These are phyloP conservation scores for Colletotrichum phormii DNA, from an alignment of 2,329 filamentous ascomycete species.

Conservation along the genomic window DNA sequence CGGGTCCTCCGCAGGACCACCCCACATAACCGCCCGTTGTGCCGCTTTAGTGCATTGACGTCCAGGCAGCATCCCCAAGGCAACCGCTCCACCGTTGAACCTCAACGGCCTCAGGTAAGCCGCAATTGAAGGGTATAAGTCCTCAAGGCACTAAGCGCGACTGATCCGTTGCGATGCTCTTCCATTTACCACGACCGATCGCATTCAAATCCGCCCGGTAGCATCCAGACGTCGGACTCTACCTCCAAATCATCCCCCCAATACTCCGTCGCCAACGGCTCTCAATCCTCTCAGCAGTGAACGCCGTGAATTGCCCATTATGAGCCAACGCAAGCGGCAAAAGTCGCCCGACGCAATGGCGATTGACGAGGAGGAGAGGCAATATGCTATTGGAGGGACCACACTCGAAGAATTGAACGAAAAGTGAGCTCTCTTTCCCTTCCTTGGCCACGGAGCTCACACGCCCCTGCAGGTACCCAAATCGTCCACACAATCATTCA, in stretches of 20 bases:
- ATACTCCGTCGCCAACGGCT: not conserved
- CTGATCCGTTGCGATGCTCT: too few species aligned
- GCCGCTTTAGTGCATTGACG: not conserved
- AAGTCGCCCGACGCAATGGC: slow-evolving; percentile 53
- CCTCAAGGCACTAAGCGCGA: not conserved
- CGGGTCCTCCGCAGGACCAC: too few species aligned
- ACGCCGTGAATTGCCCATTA: slow-evolving; percentile 36
- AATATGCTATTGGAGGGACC: slow-evolving; percentile 57
- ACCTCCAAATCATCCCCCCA: too few species aligned
- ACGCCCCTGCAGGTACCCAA: slow-evolving; percentile 75
- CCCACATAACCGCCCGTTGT: not conserved
- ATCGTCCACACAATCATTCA: slow-evolving; percentile 83
- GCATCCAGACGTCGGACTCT: not conserved
- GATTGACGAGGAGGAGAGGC: slow-evolving; percentile 61
- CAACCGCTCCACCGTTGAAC: slow-evolving; percentile 25
- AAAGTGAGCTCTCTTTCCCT: slow-evolving; percentile 47
- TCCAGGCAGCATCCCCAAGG: slow-evolving; percentile 36
- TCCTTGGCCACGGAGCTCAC: slow-evolving; percentile 21
- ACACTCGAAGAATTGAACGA: slow-evolving; percentile 57
- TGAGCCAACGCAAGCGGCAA: slow-evolving; percentile 46
- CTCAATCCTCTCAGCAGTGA: not conserved
- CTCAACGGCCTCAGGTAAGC: not conserved
- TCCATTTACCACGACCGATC: not conserved
- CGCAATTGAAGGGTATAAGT: slow-evolving; percentile 22
- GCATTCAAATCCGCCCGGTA: too few species aligned